phyloP scores from a whole-genome alignment of 2,329 filamentous ascomycete species.

The Ilyonectria sp. region DNA sequence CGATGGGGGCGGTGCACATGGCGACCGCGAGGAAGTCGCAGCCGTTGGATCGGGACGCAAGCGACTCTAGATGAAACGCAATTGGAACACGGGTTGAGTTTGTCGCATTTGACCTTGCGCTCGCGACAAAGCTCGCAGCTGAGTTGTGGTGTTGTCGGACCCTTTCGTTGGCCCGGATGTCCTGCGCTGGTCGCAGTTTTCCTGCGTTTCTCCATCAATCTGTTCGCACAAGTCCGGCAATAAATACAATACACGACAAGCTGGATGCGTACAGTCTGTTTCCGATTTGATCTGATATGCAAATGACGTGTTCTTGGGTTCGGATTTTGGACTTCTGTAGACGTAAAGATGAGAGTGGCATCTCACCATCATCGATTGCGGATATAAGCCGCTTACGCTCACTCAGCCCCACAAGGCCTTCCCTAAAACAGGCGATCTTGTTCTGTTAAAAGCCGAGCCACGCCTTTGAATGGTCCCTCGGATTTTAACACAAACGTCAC shows the following conservation, averaged over 20 bases:
- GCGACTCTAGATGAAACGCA: slow-evolving; percentile 30
- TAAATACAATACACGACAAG: background rate
- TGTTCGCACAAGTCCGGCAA: too few relatives aligned
- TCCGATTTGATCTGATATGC: background rate
- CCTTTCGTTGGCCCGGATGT: background rate
- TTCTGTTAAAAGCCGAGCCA: background rate
- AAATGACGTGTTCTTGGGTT: background rate
- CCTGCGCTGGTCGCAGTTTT: background rate
- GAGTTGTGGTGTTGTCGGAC: slow-evolving; percentile 19
- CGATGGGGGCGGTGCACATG: slow-evolving; percentile 33
- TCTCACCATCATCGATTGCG: background rate
- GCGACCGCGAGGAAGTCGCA: slow-evolving; percentile 33
- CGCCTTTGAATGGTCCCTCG: background rate
- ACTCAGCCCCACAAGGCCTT: background rate
- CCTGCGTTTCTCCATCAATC: background rate
- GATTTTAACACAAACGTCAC: background rate
- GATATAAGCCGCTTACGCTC: background rate
- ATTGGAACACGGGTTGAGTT: slow-evolving; percentile 41
- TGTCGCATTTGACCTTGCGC: slow-evolving; percentile 44
- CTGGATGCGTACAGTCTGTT: background rate
- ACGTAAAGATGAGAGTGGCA: background rate
- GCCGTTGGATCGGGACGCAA: slow-evolving; percentile 37
- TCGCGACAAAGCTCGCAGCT: slow-evolving; percentile 36
- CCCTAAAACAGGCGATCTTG: background rate
- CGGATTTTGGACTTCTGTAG: background rate